phyloP scores from a whole-genome alignment of 768 basidiomycete genomes.

The Scleroderma citrinum region DNA sequence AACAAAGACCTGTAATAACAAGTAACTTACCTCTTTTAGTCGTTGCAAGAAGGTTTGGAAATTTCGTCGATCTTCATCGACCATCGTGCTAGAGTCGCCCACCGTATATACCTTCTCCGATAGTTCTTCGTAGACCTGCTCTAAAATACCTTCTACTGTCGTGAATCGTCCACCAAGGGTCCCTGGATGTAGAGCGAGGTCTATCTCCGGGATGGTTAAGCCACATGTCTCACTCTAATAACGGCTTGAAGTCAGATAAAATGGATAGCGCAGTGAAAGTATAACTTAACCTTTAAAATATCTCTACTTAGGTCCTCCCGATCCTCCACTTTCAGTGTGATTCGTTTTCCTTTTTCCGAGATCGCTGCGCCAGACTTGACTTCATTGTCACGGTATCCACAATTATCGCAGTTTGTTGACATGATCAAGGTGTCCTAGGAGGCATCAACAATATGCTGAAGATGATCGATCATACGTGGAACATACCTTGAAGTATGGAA shows the following conservation, averaged over 20 bases:
- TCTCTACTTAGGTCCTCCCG: slow-evolving; percentile 89
- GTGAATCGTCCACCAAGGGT: slow-evolving; percentile 98
- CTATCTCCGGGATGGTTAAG: slow-evolving; percentile 88
- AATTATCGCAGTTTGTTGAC: slow-evolving; percentile 94
- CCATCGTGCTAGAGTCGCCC: slow-evolving; percentile 52
- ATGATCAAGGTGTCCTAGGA: slow-evolving; percentile 85
- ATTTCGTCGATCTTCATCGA: slow-evolving; percentile 41
- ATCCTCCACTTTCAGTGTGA: slow-evolving; percentile 87
- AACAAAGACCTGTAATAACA: neutral
- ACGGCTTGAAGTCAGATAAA: neutral
- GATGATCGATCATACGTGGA: neutral
- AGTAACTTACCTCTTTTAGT: slow-evolving; percentile 59
- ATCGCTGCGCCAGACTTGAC: slow-evolving; percentile 93
- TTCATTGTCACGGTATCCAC: slow-evolving; percentile 97
- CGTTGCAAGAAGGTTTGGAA: slow-evolving; percentile 74
- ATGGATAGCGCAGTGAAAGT: neutral
- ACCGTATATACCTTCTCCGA: slow-evolving; percentile 77
- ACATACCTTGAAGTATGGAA: slow-evolving; percentile 92
- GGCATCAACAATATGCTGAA: neutral
- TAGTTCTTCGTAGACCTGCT: slow-evolving; percentile 93
- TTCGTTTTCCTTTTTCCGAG: slow-evolving; percentile 78
- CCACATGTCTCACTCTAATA: slow-evolving; percentile 90
- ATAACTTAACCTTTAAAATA: slow-evolving; percentile 72
- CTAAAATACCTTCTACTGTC: slow-evolving; percentile 90
- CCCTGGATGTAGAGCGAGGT: slow-evolving; percentile 84